Evolutionary conservation across 805 yeast species (phyloP).

Genomic region (Starmerella bombicola): DNA sequence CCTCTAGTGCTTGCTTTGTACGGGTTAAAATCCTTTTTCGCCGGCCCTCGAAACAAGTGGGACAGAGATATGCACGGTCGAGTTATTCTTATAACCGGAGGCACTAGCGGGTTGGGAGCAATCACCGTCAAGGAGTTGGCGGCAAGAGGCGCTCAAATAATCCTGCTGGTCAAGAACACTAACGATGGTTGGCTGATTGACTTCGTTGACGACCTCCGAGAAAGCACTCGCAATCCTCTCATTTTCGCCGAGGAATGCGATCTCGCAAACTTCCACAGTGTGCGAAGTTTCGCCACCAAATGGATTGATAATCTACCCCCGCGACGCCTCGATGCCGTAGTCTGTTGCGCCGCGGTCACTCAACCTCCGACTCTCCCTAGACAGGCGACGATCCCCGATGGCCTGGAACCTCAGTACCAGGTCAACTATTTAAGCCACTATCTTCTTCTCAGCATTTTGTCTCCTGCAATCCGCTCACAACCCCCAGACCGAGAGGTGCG

Average conservation of each 20-base stretch:
- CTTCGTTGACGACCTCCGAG: constrained; percentile 64
- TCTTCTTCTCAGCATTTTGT: constrained; percentile 64
- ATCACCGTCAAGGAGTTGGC: constrained; percentile 66
- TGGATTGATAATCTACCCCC: constrained; percentile 92
- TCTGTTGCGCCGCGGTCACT: constrained; percentile 77
- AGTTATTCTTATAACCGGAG: constrained; percentile 58
- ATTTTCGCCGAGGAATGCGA: constrained; percentile 89
- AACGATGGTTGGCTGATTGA: constrained; percentile 69
- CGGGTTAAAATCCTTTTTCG: constrained; percentile 56
- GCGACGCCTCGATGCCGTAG: constrained; percentile 76
- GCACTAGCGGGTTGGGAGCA: constrained; percentile 84
- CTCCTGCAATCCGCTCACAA: constrained; percentile 78
- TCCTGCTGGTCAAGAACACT: constrained; percentile 52
- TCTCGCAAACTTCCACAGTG: constrained; percentile 54
- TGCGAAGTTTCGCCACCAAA: constrained; percentile 80
- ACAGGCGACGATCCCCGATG: constrained; percentile 52
- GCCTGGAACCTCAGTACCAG: constrained; percentile 75
- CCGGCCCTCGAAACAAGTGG: constrained; percentile 79
- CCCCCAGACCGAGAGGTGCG: constrained; percentile 93
- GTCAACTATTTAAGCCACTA: constrained; percentile 69
- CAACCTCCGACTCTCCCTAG: constrained; percentile 60
- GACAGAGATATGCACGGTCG: constrained; percentile 85
- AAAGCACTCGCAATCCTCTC: constrained; percentile 52
- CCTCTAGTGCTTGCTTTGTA: constrained; percentile 42
- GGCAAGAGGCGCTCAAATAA: constrained; percentile 68